Evolutionary conservation across 805 yeast species (phyloP), one percentile per base, ranked within the genome.

Genomic region (Ogataea nakhonphanomensis): DNA sequence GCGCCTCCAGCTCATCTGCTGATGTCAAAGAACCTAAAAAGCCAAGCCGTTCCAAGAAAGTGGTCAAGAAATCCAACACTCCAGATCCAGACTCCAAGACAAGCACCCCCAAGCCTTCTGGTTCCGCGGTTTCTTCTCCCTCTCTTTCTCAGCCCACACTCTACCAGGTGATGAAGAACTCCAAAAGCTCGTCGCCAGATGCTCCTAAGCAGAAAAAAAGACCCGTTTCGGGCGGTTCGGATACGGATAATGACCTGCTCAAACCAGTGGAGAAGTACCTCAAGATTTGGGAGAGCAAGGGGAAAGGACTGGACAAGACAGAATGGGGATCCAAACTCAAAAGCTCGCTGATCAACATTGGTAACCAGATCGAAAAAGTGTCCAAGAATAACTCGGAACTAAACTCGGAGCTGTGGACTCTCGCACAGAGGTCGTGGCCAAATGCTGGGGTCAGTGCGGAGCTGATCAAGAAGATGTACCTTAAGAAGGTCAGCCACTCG

Each of bases 381-480:
- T 50, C 61, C 1, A 42, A 35, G 11, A 32, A 35, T 5, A 50
- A 57, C 23, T 29, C 39, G 7, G 39, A 39, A 26, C 27, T 58
- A 34, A 61, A 57, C 39, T 35, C 45, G 24, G 59, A 58, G 23
- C 44, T 61, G 14, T 61, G 66, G 66, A 33, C 45, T 6, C 49
- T 52, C 35, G 66, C 64, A 3, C 58, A 54, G 34, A 55, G 46
- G 37, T 58, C 59, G 3, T 61, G 66, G 66, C 66, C 66, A 2
- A 61, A 59, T 36, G 54, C 54, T 17, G 62, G 57, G 12, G 64
- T 59, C 5, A 49, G 49, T 12, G 51, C 61, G 7, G 58, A 54
- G 28, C 48, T 56, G 36, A 55, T 61, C 33, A 61, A 52, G 44
- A 55, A 54, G 35, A 59, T 61, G 58, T 61, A 61, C 37, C 50